Conservation (phyloP, 169 alveolate species). For the Cryptosporidium felis region DNA sequence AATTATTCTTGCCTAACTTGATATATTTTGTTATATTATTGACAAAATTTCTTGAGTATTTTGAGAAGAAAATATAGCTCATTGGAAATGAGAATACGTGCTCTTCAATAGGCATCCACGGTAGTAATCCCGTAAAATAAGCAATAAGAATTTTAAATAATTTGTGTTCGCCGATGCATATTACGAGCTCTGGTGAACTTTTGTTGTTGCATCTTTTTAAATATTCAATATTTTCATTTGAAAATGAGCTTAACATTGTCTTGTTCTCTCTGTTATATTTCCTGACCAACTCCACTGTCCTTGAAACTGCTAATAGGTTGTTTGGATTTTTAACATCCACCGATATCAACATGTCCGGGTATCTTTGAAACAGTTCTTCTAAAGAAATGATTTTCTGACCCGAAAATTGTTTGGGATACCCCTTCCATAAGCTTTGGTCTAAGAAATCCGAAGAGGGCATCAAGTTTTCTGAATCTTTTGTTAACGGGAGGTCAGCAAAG, state of each 20-base stretch:
- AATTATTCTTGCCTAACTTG: background rate
- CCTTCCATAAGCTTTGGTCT: background rate
- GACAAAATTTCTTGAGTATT: constrained; percentile 6
- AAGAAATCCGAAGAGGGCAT: constrained; percentile 56
- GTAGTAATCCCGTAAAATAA: constrained; percentile 41
- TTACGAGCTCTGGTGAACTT: background rate
- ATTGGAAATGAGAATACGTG: constrained; percentile 59
- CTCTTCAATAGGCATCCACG: constrained; percentile 49
- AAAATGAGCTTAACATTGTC: constrained; percentile 54
- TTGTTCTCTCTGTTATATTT: constrained; percentile 47
- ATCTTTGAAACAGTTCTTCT: constrained; percentile 51
- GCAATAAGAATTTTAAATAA: constrained; percentile 2
- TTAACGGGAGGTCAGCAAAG: constrained; percentile 41
- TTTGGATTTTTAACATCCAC: constrained; percentile 63
- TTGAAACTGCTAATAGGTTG: constrained; percentile 4
- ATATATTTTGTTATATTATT: constrained; percentile 24
- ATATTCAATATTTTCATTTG: constrained; percentile 7
- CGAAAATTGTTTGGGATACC: constrained; percentile 9
- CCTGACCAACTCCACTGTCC: constrained; percentile 23
- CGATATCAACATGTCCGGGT: constrained; percentile 25
- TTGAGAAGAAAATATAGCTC: constrained; percentile 41
- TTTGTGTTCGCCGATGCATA: constrained; percentile 19
- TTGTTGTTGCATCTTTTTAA: background rate
- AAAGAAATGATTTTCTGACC: constrained; percentile 14
- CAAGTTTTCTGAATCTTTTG: constrained; percentile 25